Conservation (phyloP, 129 eudicot genomes). For the Mikania micrantha region DNA sequence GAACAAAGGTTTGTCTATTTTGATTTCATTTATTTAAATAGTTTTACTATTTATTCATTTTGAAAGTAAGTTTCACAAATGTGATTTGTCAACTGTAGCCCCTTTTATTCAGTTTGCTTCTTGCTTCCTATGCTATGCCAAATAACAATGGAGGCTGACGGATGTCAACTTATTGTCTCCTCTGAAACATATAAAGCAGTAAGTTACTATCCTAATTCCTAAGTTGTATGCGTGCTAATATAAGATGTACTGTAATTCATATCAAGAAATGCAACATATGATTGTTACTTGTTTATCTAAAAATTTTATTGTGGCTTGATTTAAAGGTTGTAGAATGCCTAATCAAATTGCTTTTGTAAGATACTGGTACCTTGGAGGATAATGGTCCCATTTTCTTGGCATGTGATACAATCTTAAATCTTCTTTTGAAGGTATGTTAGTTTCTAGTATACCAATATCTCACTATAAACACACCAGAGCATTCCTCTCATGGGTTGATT, state of each 20-base stretch:
- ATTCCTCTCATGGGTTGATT: too few species aligned
- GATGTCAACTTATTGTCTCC: constrained; percentile 53
- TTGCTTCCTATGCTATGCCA: constrained; percentile 93
- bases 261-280: neutral
- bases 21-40: too few species aligned
- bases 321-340: constrained; percentile 60
- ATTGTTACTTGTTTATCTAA: neutral
- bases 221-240: too few species aligned
- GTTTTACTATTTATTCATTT: too few species aligned
- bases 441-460: neutral
- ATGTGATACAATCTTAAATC: constrained; percentile 76
- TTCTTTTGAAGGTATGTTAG: constrained; percentile 53
- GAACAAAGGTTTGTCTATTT: too few species aligned
- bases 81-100: constrained; percentile 35
- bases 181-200: constrained; percentile 66
- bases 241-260: neutral
- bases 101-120: constrained; percentile 69
- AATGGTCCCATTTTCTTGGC: constrained; percentile 63
- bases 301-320: neutral
- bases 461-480: neutral
- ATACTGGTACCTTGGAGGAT: constrained; percentile 32
- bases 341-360: constrained; percentile 37
- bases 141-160: constrained; percentile 51
- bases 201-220: constrained; percentile 19
- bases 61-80: constrained; percentile 5